A percentile compares a stretch with the other conserved stretches of the same genome.
phyloP scores from a whole-genome alignment of 345 rosid species.

The Zanthoxylum bungeanum region DNA sequence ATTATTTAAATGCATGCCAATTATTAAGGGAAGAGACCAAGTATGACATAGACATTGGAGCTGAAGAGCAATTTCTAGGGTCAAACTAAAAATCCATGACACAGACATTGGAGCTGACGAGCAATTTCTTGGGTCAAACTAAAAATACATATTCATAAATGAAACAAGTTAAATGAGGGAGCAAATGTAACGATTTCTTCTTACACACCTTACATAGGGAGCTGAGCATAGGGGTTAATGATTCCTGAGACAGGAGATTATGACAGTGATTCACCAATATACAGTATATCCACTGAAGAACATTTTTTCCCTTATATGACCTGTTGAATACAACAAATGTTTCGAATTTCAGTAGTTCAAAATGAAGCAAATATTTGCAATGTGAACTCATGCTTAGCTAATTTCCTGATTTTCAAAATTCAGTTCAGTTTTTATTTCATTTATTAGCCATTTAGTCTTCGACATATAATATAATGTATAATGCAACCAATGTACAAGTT shows the following conservation, averaged over 20 bases:
- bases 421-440: neutral
- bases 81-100: too few relatives aligned
- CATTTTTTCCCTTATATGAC: constrained; percentile 44
- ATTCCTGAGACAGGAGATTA: constrained; percentile 50
- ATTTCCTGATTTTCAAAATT: neutral
- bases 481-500: neutral
- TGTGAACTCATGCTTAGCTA: neutral
- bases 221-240: constrained; percentile 39
- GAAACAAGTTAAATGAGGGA: neutral
- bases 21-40: neutral
- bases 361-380: constrained; percentile 2
- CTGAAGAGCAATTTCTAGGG: neutral
- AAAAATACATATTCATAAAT: neutral
- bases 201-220: constrained; percentile 58
- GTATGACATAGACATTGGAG: neutral
- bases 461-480: neutral
- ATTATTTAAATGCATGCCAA: neutral
- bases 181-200: neutral
- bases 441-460: neutral
- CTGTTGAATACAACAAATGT: constrained; percentile 40
- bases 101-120: neutral
- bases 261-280: constrained; percentile 71
- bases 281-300: constrained; percentile 78
- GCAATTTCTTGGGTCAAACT: neutral
- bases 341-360: neutral